Conservation (phyloP, 805 yeast species). For the Metschnikowia bowlesiae region DNA sequence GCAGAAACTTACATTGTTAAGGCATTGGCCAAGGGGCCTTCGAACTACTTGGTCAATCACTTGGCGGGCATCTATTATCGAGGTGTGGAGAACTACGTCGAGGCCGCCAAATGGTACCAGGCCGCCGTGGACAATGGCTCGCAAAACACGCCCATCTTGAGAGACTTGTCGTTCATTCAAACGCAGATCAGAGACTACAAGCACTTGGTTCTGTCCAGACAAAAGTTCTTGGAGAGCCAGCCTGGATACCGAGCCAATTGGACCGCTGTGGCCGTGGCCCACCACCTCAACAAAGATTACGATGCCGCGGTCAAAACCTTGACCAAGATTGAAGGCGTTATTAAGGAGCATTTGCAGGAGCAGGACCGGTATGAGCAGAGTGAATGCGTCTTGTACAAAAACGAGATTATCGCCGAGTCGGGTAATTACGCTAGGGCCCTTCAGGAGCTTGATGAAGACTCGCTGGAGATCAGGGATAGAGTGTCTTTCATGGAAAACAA, state of each 20-base stretch:
- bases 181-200: slow-evolving; percentile 74
- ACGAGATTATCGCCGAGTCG: slow-evolving; percentile 54
- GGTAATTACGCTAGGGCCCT: slow-evolving; percentile 67
- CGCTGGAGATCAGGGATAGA: slow-evolving; percentile 50
- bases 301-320: slow-evolving; percentile 68
- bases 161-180: slow-evolving; percentile 79
- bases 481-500: slow-evolving; percentile 59
- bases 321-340: slow-evolving; percentile 67
- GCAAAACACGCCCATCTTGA: slow-evolving; percentile 68
- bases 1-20: slow-evolving; percentile 57
- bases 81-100: slow-evolving; percentile 60
- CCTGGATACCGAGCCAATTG: slow-evolving; percentile 87
- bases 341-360: slow-evolving; percentile 63
- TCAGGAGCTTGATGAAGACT: slow-evolving; percentile 49
- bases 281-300: slow-evolving; percentile 66
- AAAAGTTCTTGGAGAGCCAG: slow-evolving; percentile 60
- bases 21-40: slow-evolving; percentile 56
- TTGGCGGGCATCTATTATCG: slow-evolving; percentile 82
- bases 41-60: slow-evolving; percentile 74
- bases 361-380: slow-evolving; percentile 62
- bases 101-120: slow-evolving; percentile 74
- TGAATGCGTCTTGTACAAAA: slow-evolving; percentile 74
- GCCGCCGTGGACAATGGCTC: slow-evolving; percentile 75
- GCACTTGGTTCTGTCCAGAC: slow-evolving; percentile 58
- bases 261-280: slow-evolving; percentile 85